Evolutionary conservation across 345 rosid species (phyloP).

Genomic region (Xanthoceras sorbifolium): DNA sequence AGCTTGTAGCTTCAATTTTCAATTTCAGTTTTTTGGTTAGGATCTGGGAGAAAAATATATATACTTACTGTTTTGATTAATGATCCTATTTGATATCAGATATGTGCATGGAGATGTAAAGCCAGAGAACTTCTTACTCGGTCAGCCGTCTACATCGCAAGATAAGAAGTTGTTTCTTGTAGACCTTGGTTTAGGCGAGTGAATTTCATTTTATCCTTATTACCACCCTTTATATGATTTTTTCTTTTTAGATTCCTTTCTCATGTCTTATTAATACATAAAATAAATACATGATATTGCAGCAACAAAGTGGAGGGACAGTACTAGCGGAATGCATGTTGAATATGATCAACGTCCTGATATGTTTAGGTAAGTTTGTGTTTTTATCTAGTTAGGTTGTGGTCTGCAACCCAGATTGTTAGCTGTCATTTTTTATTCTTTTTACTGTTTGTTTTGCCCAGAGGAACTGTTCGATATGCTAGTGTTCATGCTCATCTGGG

Average conservation of each 20-base stretch:
- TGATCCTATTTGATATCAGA: conserved; percentile 41
- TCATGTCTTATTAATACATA: conserved; percentile 16
- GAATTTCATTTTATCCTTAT: conserved; percentile 1
- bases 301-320: conserved; percentile 97
- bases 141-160: conserved; percentile 83
- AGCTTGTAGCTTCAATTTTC: conserved; percentile 11
- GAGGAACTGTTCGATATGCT: conserved; percentile 99
- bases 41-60: conserved; percentile 5
- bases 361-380: conserved; percentile 76
- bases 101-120: conserved; percentile 98
- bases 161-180: conserved; percentile 91
- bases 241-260: conserved; percentile 21
- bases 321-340: conserved; percentile 75
- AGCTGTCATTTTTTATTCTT: conserved; percentile 6
- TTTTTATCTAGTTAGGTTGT: conserved; percentile 11
- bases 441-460: conserved; percentile 25
- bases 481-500: conserved; percentile 98
- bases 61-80: conserved; percentile 11
- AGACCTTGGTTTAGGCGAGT: conserved; percentile 88
- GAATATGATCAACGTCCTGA: conserved; percentile 99
- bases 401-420: background rate
- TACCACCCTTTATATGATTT: background rate
- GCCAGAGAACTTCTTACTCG: conserved; percentile 94
- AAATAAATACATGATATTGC: conserved; percentile 23
- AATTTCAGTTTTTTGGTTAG: background rate